Evolutionary conservation across 345 rosid genomes (phyloP).

Genomic region (Salix exigua): DNA sequence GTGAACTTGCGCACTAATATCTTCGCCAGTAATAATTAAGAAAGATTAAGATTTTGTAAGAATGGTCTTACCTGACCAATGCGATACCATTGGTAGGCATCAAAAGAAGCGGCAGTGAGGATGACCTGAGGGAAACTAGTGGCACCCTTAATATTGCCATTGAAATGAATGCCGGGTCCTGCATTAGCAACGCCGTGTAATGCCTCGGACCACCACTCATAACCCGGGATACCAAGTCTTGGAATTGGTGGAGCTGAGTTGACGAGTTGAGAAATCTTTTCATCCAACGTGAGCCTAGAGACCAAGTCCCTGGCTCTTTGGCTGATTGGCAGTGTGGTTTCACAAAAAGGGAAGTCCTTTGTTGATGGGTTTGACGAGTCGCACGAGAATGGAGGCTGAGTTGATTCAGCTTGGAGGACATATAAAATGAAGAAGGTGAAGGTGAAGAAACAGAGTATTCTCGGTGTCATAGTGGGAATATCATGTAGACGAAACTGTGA

Average conservation of each 20-base stretch:
- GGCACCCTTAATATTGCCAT: conserved; percentile 53
- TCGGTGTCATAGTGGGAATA: background rate
- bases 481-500: background rate
- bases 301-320: conserved; percentile 67
- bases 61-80: conserved; percentile 54
- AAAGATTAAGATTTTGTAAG: background rate
- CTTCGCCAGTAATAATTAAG: background rate
- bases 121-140: conserved; percentile 94
- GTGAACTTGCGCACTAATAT: background rate
- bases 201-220: conserved; percentile 97
- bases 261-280: conserved; percentile 75
- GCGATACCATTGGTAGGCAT: conserved; percentile 68
- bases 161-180: conserved; percentile 67
- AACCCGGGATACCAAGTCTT: conserved; percentile 67
- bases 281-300: conserved; percentile 63
- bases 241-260: conserved; percentile 67
- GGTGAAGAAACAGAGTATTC: background rate
- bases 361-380: conserved; percentile 20
- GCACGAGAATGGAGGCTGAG: conserved; percentile 22
- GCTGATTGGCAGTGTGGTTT: conserved; percentile 46
- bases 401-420: conserved; percentile 3
- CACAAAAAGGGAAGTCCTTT: conserved; percentile 40
- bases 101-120: conserved; percentile 74
- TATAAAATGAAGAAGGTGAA: background rate
- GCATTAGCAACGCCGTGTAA: conserved; percentile 67